phyloP scores from a whole-genome alignment of 2,329 filamentous ascomycete genomes.

The Apiospora sp. region DNA sequence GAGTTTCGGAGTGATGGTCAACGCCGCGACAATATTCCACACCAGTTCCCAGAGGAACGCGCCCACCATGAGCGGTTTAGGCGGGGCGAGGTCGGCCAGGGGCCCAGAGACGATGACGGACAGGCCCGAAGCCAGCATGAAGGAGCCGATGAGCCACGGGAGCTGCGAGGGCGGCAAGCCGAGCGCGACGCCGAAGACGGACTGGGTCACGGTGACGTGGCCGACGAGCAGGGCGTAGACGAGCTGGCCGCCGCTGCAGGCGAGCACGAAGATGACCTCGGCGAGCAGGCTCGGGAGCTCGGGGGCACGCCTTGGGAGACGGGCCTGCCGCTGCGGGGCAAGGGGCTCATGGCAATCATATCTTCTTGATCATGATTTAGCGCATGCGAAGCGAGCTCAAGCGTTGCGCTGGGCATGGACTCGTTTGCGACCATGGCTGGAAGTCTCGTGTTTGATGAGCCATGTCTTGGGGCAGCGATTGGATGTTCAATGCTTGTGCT shows the following conservation, averaged over 20 bases:
- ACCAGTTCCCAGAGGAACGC: conserved; percentile 51
- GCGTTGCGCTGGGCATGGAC: too few relatives aligned
- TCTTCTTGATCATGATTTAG: not conserved
- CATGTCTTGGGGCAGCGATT: too few relatives aligned
- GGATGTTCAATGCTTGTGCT: too few relatives aligned
- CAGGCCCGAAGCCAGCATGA: conserved; percentile 50
- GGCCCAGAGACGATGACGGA: conserved; percentile 49
- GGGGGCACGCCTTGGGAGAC: conserved; percentile 44
- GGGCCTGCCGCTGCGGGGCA: not conserved
- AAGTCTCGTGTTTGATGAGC: too few relatives aligned
- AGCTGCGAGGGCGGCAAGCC: conserved; percentile 48
- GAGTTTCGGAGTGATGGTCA: conserved; percentile 45
- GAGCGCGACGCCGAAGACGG: conserved; percentile 45
- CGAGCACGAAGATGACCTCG: conserved; percentile 49
- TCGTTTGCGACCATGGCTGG: too few relatives aligned
- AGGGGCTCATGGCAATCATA: not conserved
- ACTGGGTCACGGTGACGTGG: conserved; percentile 49
- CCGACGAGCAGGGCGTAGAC: conserved; percentile 52
- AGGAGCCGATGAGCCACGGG: conserved; percentile 52
- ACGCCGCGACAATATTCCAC: conserved; percentile 48
- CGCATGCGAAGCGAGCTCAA: too few relatives aligned
- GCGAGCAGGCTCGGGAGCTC: conserved; percentile 49
- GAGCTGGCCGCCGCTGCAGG: conserved; percentile 52
- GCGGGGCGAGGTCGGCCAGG: conserved; percentile 48
- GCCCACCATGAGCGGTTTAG: conserved; percentile 50